Evolutionary conservation across 208 protist species (phyloP), one percentile per base, ranked within the genome.

Genomic region (Acanthamoeba castellanii): DNA sequence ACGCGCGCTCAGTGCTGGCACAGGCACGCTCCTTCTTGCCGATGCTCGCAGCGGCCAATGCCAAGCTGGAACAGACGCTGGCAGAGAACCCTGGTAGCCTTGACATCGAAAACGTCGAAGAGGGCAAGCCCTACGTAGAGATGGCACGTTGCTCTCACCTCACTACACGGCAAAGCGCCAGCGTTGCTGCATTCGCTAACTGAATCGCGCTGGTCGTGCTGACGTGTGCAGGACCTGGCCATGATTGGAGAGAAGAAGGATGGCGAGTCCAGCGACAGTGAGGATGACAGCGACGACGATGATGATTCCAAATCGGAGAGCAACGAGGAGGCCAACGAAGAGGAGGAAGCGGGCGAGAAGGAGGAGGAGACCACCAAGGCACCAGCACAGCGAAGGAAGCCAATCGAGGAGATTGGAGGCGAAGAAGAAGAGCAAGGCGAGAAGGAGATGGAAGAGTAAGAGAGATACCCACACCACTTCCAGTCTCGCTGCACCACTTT

Each of bases 51-150:
- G 50, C 37, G 3, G 89, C 89, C 61, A 93, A 93, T 27, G 89
- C 20, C 0, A n/a, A 50, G 37, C 82, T 93, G 25, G 22, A 93
- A 45, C 27, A 82, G n/a, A 64, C 37, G n/a, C 18, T 93, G 59
- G 70, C 45, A 27, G 30, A 27, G 30, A 93, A 82, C 42, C 89
- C 89, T 22, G 89, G 20, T 11, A 81, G 47, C 25, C 32, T 93
- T 55, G 66, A 93, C n/a, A 74, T 93, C 22, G 89, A 93, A 55
- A 93, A 93, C 30, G 89, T 93, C 27, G 89, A 93, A 27, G 89
- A 93, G n/a, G 50, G 47, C 45, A 50, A 93, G 82, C 89, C 89
- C 45, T 93, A 82, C 25, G 52, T 93, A 37, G 32, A 81, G 32
- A 93, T 93, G 89, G 89, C 82, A 64, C 37, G 89, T 32, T 7